Conservation (phyloP, 768 basidiomycete species). For the Phlegmacium glaucopus region DNA sequence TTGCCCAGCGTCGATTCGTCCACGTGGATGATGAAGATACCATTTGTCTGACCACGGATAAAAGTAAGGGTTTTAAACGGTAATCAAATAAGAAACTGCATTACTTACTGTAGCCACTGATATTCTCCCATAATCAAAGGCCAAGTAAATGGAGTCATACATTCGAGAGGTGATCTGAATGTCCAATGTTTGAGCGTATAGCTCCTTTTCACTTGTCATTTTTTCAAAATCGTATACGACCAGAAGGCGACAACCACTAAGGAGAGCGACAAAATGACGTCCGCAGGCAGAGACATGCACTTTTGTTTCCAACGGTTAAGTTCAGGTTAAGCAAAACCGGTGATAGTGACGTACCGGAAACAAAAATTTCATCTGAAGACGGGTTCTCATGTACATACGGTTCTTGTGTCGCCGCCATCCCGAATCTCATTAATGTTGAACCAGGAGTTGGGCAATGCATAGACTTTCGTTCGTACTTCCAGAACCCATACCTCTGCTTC, state of each 20-base stretch:
- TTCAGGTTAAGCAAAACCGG: not conserved
- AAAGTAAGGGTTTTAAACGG: not conserved
- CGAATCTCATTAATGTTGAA: not conserved
- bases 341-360: slow-evolving; percentile 36
- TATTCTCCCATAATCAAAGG: slow-evolving; percentile 41
- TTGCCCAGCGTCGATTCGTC: slow-evolving; percentile 10
- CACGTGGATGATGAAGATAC: slow-evolving; percentile 29
- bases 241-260: slow-evolving; percentile 36
- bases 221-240: slow-evolving; percentile 42
- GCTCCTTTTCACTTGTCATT: slow-evolving; percentile 21
- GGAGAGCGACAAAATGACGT: slow-evolving; percentile 41
- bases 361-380: slow-evolving; percentile 37
- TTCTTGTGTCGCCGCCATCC: slow-evolving; percentile 9
- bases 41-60: slow-evolving; percentile 18
- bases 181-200: slow-evolving; percentile 34
- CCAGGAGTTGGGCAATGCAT: not conserved
- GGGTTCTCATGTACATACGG: not conserved
- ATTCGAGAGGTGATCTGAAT: slow-evolving; percentile 38
- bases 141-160: slow-evolving; percentile 41
- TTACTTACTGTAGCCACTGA: slow-evolving; percentile 45
- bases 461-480: slow-evolving; percentile 26
- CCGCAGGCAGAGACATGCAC: slow-evolving; percentile 49
- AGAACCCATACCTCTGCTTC: slow-evolving; percentile 30
- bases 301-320: slow-evolving; percentile 9
- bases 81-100: slow-evolving; percentile 1